Conservation (phyloP, 306 rosid genomes). For the Neltuma alba region DNA sequence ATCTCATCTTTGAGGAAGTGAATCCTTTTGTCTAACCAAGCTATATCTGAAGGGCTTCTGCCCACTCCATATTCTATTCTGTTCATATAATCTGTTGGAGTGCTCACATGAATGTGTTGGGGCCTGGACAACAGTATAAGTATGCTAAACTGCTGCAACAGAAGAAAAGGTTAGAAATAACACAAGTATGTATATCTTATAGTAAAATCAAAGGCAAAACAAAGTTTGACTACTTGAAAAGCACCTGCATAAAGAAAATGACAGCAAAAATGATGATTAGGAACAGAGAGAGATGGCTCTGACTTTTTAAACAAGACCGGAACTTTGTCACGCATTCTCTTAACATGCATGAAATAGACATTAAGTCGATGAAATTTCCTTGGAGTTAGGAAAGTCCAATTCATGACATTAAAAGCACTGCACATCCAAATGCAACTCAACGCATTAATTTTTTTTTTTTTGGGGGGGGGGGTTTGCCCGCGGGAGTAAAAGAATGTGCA, state of each 20-base stretch:
- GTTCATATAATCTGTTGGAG: slow-evolving; percentile 52
- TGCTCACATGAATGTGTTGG: slow-evolving; percentile 73
- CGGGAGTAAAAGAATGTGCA: background rate
- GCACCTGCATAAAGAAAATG: slow-evolving; percentile 94
- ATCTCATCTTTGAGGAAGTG: slow-evolving; percentile 93
- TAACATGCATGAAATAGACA: slow-evolving; percentile 50
- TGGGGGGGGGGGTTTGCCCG: background rate
- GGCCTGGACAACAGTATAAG: slow-evolving; percentile 77
- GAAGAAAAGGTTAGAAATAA: slow-evolving; percentile 8
- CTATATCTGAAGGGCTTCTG: slow-evolving; percentile 58
- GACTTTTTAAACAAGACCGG: slow-evolving; percentile 64
- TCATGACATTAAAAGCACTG: no score
- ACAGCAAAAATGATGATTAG: slow-evolving; percentile 62
- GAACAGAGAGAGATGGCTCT: slow-evolving; percentile 62
- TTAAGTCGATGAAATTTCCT: slow-evolving; percentile 38
- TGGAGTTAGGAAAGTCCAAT: no score
- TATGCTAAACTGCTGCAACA: slow-evolving; percentile 87
- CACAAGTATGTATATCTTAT: background rate
- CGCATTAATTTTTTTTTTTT: background rate
- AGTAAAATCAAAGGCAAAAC: slow-evolving; percentile 3
- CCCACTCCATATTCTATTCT: slow-evolving; percentile 47
- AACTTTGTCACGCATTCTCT: slow-evolving; percentile 52
- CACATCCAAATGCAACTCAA: background rate
- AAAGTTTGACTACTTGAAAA: slow-evolving; percentile 14
- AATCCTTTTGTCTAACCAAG: slow-evolving; percentile 85